phyloP scores from a whole-genome alignment of 2,329 filamentous ascomycete species.

The Verticillium nonalfalfae region DNA sequence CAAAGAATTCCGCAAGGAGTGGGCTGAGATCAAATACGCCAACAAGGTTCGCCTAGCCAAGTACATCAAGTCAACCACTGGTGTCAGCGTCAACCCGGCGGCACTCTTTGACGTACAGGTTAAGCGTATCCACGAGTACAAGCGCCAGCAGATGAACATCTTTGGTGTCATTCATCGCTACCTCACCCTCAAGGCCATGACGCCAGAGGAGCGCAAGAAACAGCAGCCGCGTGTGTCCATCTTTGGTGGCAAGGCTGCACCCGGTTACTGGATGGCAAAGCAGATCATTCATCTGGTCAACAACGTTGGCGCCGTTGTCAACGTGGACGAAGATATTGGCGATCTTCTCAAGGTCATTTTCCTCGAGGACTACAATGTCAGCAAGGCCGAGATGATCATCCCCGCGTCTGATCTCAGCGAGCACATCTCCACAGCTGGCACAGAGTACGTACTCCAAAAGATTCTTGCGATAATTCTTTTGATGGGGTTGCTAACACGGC shows the following conservation, averaged over 20 bases:
- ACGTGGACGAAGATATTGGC: conserved; percentile 86
- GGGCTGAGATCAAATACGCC: conserved; percentile 92
- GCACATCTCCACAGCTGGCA: conserved; percentile 97
- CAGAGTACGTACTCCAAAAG: conserved; percentile 52
- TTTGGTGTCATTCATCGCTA: conserved; percentile 97
- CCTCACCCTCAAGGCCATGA: conserved; percentile 80
- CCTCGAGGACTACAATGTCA: conserved; percentile 97
- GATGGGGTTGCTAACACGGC: conserved; percentile 8
- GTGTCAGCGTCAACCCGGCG: conserved; percentile 77
- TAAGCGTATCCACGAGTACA: conserved; percentile 99
- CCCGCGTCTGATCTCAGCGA: conserved; percentile 96
- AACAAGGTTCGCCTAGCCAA: conserved; percentile 92
- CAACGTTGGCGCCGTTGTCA: conserved; percentile 81
- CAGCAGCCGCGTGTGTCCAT: conserved; percentile 84
- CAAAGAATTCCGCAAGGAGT: conserved; percentile 85
- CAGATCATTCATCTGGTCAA: conserved; percentile 97
- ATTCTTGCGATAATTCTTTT: background rate
- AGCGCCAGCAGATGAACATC: conserved; percentile 97
- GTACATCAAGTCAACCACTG: conserved; percentile 78
- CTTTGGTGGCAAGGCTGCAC: conserved; percentile 95
- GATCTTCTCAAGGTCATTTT: conserved; percentile 96
- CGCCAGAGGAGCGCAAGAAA: conserved; percentile 78
- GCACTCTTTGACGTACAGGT: conserved; percentile 96
- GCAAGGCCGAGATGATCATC: conserved; percentile 95
- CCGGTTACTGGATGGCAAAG: conserved; percentile 99